Percentiles rank a stretch among this genome's conserved stretches.
Evolutionary conservation across 257 asterid species (phyloP).

Genomic region (Nicotiana obtusifolia): DNA sequence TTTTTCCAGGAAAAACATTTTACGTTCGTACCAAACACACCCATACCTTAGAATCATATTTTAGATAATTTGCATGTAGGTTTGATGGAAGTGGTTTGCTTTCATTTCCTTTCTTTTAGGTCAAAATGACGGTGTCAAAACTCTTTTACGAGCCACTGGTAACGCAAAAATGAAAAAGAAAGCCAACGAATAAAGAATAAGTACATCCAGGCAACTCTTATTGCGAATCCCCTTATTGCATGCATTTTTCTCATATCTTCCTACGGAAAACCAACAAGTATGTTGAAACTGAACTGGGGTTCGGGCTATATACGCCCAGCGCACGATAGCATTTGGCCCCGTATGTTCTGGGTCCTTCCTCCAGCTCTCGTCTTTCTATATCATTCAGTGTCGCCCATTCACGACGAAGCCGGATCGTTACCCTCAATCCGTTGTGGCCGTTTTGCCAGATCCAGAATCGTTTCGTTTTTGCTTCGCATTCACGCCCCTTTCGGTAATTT

Average conservation of each 20-base stretch:
- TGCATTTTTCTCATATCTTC: background rate
- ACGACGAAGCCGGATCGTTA: background rate
- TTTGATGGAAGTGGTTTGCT: too few relatives aligned
- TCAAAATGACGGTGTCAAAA: too few relatives aligned
- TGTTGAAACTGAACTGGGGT: background rate
- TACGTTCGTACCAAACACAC: too few relatives aligned
- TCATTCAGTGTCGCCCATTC: slow-evolving; percentile 6
- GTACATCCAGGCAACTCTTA: background rate
- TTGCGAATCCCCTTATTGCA: background rate
- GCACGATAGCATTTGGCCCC: slow-evolving; percentile 28
- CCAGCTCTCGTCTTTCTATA: slow-evolving; percentile 5
- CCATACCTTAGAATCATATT: too few relatives aligned
- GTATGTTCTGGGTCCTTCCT: slow-evolving; percentile 32
- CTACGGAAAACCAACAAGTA: background rate
- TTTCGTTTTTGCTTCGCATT: background rate
- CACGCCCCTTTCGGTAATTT: background rate
- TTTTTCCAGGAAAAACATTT: too few relatives aligned
- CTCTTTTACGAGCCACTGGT: too few relatives aligned
- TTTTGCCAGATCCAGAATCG: slow-evolving; percentile 10
- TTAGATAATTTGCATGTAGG: too few relatives aligned
- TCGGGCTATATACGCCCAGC: slow-evolving; percentile 19
- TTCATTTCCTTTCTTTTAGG: too few relatives aligned
- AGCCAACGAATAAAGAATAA: background rate
- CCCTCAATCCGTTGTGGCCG: background rate
- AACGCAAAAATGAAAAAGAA: too few relatives aligned